Evolutionary conservation across 2,329 filamentous ascomycete genomes (phyloP).

Genomic region (Westerdykella sp.): DNA sequence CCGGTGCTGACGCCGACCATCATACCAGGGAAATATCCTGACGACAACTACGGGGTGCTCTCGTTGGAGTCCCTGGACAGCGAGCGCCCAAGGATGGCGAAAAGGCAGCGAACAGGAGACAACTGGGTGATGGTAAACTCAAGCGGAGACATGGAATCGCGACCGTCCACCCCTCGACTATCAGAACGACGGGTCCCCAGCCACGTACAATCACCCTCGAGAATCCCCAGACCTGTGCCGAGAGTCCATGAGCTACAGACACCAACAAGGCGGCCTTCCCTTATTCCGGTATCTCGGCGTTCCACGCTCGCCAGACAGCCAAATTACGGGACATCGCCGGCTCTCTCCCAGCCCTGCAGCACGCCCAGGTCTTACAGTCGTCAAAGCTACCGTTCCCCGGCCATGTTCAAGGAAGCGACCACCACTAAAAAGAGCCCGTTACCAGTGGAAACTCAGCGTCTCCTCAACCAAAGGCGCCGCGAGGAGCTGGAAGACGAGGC

Average conservation of each 20-base stretch:
- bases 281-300: conserved; percentile 42
- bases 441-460: conserved; percentile 63
- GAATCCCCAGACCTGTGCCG: conserved; percentile 31
- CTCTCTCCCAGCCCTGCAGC: conserved; percentile 7
- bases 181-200: conserved; percentile 27
- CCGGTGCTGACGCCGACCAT: conserved; percentile 1
- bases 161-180: conserved; percentile 39
- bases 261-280: conserved; percentile 32
- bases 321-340: conserved; percentile 12
- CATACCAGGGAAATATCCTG: conserved; percentile 51
- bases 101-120: conserved; percentile 44
- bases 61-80: conserved; percentile 41
- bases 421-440: conserved; percentile 25
- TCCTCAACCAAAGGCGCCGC: conserved; percentile 63
- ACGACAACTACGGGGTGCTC: conserved; percentile 43
- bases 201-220: conserved; percentile 23
- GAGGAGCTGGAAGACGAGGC: conserved; percentile 75
- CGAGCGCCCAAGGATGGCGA: conserved; percentile 41
- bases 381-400: conserved; percentile 28
- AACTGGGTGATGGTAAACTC: conserved; percentile 45
- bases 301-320: conserved; percentile 21
- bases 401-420: conserved; percentile 14
- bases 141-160: conserved; percentile 50
- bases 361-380: conserved; percentile 24
- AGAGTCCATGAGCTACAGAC: conserved; percentile 13